Conservation (phyloP, 768 basidiomycete genomes). For the Cystofilobasidium macerans region DNA sequence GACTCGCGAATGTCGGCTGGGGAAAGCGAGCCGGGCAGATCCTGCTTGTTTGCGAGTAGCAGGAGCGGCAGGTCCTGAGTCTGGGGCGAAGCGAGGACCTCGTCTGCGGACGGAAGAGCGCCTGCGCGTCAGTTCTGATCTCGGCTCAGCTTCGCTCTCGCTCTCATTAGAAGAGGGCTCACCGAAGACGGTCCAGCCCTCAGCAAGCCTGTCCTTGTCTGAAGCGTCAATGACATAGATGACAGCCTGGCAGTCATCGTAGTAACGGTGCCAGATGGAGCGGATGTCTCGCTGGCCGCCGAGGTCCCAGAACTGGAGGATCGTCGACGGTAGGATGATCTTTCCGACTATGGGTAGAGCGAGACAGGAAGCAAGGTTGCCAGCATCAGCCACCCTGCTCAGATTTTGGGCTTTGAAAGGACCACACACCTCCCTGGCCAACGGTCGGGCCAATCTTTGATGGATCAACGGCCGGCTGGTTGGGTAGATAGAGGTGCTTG, state of each 20-base stretch:
- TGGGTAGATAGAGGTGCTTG: conserved; percentile 19
- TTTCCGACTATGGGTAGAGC: conserved; percentile 59
- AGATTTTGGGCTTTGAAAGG: neutral
- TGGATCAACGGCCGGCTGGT: conserved; percentile 39
- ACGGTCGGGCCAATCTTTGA: conserved; percentile 94
- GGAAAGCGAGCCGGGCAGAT: conserved; percentile 63
- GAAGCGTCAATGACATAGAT: conserved; percentile 90
- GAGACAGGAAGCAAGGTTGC: neutral
- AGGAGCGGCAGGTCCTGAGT: conserved; percentile 82
- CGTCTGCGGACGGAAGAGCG: conserved; percentile 45
- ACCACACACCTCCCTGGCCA: conserved; percentile 80
- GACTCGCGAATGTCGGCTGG: conserved; percentile 78
- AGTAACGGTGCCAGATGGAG: conserved; percentile 84
- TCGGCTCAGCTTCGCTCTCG: too few relatives aligned
- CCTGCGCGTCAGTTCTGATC: neutral
- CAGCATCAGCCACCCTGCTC: neutral
- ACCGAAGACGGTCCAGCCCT: conserved; percentile 98
- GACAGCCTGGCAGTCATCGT: conserved; percentile 92
- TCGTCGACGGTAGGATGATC: conserved; percentile 81
- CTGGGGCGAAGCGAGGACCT: conserved; percentile 75
- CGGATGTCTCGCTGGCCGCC: conserved; percentile 91
- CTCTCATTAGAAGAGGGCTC: too few relatives aligned
- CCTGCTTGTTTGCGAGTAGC: conserved; percentile 93
- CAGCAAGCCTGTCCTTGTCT: conserved; percentile 71
- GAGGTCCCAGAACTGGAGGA: conserved; percentile 93